Conservation (phyloP, 345 rosid genomes). For the Linum lewisii region DNA sequence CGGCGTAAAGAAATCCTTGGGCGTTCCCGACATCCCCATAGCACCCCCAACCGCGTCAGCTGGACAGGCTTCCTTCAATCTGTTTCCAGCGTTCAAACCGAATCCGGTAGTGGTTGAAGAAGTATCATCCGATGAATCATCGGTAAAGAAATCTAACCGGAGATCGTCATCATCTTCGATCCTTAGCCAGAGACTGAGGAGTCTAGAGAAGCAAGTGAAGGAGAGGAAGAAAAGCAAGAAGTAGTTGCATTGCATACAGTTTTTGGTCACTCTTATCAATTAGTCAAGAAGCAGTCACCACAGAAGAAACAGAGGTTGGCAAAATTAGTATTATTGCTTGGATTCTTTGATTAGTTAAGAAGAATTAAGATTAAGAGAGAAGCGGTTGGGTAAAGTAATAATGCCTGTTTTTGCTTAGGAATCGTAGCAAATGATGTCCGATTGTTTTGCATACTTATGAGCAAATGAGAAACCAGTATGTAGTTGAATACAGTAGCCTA, state of each 20-base stretch:
- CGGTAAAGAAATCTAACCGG: not conserved
- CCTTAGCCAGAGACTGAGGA: not conserved
- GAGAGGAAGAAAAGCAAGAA: not conserved
- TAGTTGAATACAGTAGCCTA: no score
- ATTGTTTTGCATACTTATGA: no score
- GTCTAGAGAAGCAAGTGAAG: not conserved
- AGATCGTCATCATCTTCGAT: not conserved
- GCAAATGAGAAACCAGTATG: no score
- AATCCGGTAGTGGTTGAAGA: not conserved
- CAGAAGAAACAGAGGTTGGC: not conserved
- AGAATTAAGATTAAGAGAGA: no score
- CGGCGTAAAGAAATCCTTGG: conserved; percentile 53
- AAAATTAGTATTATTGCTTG: no score
- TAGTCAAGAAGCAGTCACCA: not conserved
- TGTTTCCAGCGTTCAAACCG: conserved; percentile 47
- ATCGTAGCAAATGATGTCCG: no score
- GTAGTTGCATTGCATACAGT: not conserved
- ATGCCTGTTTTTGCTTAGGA: no score
- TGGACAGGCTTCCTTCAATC: conserved; percentile 34
- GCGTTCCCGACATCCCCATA: conserved; percentile 49
- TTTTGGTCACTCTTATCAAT: no score
- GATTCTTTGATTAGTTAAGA: no score
- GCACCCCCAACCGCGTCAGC: conserved; percentile 25
- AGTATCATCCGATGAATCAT: not conserved
- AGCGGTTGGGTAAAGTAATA: no score